Evolutionary conservation across 2,329 filamentous ascomycete species (phyloP).

Genomic region (Cladorrhinum sp.): DNA sequence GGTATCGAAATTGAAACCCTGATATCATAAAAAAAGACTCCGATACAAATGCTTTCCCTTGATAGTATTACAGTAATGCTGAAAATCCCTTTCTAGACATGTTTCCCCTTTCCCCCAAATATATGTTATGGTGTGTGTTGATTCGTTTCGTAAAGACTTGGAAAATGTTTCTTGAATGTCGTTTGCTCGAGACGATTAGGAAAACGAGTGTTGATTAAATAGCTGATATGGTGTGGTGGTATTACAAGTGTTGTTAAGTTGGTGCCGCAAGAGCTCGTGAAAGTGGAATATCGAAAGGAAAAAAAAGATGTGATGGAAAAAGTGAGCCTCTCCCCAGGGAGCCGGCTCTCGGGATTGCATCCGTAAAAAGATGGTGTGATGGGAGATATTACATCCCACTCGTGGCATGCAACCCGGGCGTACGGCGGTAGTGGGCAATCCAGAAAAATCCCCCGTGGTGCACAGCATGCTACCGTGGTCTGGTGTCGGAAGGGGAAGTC

Average conservation of each 20-base stretch:
- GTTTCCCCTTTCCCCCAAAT: background rate
- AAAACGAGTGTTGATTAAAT: constrained; percentile 29
- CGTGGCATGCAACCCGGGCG: constrained; percentile 6
- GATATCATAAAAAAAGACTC: background rate
- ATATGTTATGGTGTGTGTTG: background rate
- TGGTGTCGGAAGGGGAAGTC: background rate
- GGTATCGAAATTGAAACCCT: background rate
- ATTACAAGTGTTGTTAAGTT: constrained; percentile 21
- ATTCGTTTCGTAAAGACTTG: background rate
- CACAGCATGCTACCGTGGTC: constrained; percentile 18
- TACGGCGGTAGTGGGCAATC: constrained; percentile 6
- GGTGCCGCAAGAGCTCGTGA: background rate
- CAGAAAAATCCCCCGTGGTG: constrained; percentile 5
- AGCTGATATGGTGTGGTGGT: constrained; percentile 23
- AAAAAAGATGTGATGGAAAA: constrained; percentile 18
- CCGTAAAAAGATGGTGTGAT: constrained; percentile 15
- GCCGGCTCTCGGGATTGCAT: constrained; percentile 24
- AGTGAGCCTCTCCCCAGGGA: constrained; percentile 18
- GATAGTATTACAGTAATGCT: background rate
- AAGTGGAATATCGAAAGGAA: constrained; percentile 13
- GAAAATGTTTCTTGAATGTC: background rate
- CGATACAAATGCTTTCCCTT: background rate
- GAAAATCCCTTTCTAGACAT: background rate
- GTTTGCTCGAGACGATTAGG: constrained; percentile 5
- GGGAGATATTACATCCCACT: background rate